Evolutionary conservation across 208 protist species (phyloP).

Genomic region (Crithidia fasciculata): DNA sequence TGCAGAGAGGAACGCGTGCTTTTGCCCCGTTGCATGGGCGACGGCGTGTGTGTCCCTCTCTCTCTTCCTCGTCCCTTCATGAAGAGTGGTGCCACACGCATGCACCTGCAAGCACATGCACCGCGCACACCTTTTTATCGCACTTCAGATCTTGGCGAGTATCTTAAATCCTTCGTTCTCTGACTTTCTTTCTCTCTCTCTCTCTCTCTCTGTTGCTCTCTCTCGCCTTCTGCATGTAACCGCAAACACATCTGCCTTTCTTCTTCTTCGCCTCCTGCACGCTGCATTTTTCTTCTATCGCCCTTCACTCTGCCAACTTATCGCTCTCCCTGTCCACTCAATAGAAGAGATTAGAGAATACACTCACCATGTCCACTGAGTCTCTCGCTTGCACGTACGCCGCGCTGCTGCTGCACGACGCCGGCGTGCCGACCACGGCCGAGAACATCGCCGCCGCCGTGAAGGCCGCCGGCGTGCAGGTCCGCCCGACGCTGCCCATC

Average conservation of each 20-base stretch:
- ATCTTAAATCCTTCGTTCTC: no score
- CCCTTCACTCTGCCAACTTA: background rate
- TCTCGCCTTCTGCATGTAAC: background rate
- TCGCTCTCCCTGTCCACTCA: no score
- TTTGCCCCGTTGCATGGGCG: background rate
- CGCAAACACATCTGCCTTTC: background rate
- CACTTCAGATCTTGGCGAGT: no score
- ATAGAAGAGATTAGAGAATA: background rate
- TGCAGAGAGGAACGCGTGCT: background rate
- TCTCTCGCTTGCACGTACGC: slow-evolving; percentile 89
- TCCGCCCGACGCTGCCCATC: slow-evolving; percentile 80
- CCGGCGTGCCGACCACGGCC: slow-evolving; percentile 68
- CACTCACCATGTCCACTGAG: slow-evolving; percentile 52
- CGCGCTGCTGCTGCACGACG: slow-evolving; percentile 77
- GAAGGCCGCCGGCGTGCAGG: slow-evolving; percentile 71
- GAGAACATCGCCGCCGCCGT: slow-evolving; percentile 76
- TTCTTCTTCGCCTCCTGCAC: background rate
- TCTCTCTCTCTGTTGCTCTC: background rate
- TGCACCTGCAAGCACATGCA: no score
- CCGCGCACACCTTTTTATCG: no score
- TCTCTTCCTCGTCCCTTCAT: no score
- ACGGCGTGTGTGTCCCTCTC: no score
- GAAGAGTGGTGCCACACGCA: no score
- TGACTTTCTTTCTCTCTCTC: background rate
- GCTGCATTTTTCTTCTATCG: background rate